These are phyloP conservation scores for Neobulgaria alba DNA, from an alignment of 2,329 filamentous ascomycete genomes.

Conservation along the genomic window DNA sequence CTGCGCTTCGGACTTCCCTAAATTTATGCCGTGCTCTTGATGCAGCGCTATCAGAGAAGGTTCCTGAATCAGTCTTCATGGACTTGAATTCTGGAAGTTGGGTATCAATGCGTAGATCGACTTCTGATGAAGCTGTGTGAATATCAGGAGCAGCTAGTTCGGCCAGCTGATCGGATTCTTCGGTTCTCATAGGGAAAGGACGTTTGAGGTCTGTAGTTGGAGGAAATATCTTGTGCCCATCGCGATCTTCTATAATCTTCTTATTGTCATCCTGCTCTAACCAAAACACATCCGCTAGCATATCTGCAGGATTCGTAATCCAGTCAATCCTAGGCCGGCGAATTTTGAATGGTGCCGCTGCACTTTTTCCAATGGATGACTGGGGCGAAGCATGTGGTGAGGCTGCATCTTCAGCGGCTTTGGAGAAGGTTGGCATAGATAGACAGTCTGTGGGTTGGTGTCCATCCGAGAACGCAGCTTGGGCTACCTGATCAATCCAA, in stretches of 20 bases:
- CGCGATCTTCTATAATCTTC: conserved; percentile 67
- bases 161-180: conserved; percentile 14
- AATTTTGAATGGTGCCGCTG: conserved; percentile 38
- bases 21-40: conserved; percentile 54
- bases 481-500: conserved; percentile 64
- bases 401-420: conserved; percentile 17
- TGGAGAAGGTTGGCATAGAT: conserved; percentile 34
- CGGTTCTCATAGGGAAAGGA: conserved; percentile 28
- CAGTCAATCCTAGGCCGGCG: conserved; percentile 75
- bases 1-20: conserved; percentile 40
- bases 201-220: conserved; percentile 29
- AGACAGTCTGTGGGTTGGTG: conserved; percentile 28
- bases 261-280: conserved; percentile 76
- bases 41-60: conserved; percentile 40
- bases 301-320: conserved; percentile 73
- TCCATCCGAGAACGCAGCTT: conserved; percentile 15
- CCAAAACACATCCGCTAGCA: conserved; percentile 88
- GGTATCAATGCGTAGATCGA: conserved; percentile 25
- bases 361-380: conserved; percentile 33
- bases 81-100: conserved; percentile 28
- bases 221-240: conserved; percentile 66
- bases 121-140: neutral
- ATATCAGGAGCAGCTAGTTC: neutral
- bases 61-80: conserved; percentile 20
- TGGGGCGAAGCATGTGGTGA: conserved; percentile 30